phyloP scores from a whole-genome alignment of 2,329 filamentous ascomycete species.

The Fusarium napiforme region DNA sequence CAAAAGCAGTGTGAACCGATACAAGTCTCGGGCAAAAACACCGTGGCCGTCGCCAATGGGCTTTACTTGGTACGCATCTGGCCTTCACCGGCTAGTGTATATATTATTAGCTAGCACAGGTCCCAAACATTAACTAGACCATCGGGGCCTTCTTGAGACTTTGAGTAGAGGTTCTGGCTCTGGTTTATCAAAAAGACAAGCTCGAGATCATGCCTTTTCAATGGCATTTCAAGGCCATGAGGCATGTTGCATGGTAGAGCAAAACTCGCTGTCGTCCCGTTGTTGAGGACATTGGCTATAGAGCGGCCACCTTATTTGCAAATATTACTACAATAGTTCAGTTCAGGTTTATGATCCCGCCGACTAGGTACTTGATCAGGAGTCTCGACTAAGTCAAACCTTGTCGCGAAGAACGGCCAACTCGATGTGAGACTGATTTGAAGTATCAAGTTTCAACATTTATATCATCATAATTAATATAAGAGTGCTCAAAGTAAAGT shows the following conservation, averaged over 20 bases:
- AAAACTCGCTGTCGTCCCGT: not conserved
- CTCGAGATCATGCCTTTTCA: not conserved
- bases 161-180: not conserved
- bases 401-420: conserved; percentile 1
- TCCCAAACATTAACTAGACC: not conserved
- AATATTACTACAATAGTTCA: not conserved
- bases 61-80: not conserved
- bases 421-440: not conserved
- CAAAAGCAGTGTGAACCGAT: conserved; percentile 1
- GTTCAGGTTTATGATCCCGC: not conserved
- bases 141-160: not conserved
- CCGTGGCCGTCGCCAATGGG: not conserved
- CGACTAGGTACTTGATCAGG: not conserved
- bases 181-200: not conserved
- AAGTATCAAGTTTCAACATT: not conserved
- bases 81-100: not conserved
- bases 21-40: conserved; percentile 11
- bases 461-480: not conserved
- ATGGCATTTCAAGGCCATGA: not conserved
- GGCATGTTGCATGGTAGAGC: not conserved
- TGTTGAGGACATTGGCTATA: not conserved
- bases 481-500: not conserved
- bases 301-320: not conserved
- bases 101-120: conserved; percentile 1
- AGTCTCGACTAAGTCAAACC: conserved; percentile 5